Evolutionary conservation across 257 asterid genomes (phyloP).

Genomic region (Mentha longifolia): DNA sequence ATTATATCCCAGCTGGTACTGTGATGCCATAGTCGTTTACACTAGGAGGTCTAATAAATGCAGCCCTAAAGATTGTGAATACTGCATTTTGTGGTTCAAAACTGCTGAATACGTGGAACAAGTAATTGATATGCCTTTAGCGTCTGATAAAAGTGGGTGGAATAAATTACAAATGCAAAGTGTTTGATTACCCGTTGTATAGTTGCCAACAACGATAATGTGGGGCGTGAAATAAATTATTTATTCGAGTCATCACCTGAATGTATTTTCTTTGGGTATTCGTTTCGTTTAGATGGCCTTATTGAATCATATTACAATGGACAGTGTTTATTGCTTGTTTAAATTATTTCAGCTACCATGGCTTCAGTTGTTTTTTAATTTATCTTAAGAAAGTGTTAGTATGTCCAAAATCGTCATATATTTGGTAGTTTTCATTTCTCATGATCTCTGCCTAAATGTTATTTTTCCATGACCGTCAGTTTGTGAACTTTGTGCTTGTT

Average conservation of each 20-base stretch:
- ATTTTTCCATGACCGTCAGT: not conserved
- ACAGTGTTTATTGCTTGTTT: not conserved
- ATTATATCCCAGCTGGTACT: not conserved
- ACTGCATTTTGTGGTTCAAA: no score
- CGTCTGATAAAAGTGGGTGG: not conserved
- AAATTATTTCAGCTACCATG: not conserved
- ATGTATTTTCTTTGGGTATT: not conserved
- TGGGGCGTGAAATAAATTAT: conserved; percentile 10
- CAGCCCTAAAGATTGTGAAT: not conserved
- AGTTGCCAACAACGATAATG: not conserved
- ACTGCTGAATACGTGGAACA: not conserved
- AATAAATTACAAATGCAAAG: not conserved
- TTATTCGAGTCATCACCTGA: no score
- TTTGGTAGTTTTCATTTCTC: conserved; percentile 9
- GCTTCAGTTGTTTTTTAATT: not conserved
- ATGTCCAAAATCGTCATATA: not conserved
- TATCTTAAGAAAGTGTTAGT: not conserved
- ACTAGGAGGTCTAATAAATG: not conserved
- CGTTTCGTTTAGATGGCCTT: no score
- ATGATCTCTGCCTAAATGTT: not conserved
- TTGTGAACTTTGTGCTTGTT: conserved; percentile 19
- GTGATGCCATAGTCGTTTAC: not conserved
- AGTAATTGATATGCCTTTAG: not conserved
- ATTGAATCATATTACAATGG: not conserved
- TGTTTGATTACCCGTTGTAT: not conserved